phyloP scores from a whole-genome alignment of 805 yeast genomes.

The Kodamaea neixiangensis region DNA sequence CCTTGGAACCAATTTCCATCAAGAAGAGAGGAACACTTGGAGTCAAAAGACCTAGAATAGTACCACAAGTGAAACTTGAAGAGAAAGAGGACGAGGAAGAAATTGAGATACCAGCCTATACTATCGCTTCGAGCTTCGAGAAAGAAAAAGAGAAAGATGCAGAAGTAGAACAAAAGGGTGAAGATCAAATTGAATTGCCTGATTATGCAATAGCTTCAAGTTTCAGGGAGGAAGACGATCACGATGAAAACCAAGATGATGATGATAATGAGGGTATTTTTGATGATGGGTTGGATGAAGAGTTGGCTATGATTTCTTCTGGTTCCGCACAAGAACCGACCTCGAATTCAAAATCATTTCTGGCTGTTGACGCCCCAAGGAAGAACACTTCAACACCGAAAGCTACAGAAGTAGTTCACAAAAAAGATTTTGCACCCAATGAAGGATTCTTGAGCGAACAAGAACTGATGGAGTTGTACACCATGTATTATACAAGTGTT shows the following conservation, averaged over 20 bases:
- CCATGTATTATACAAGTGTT: constrained; percentile 30
- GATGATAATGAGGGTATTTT: constrained; percentile 14
- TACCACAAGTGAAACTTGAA: background rate
- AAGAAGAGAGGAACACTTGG: constrained; percentile 18
- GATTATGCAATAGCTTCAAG: background rate
- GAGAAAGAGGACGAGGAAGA: constrained; percentile 11
- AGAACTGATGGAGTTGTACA: constrained; percentile 42
- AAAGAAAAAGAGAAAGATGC: background rate
- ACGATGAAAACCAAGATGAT: background rate
- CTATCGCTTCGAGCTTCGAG: background rate
- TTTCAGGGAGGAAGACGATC: background rate
- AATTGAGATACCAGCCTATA: constrained; percentile 10
- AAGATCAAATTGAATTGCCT: background rate
- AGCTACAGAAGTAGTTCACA: constrained; percentile 12
- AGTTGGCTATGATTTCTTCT: constrained; percentile 16
- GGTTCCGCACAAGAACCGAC: background rate
- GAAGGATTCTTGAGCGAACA: constrained; percentile 45
- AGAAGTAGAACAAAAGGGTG: background rate
- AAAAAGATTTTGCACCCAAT: constrained; percentile 19
- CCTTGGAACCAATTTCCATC: background rate
- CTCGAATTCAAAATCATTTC: background rate
- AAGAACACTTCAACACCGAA: background rate
- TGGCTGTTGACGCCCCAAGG: background rate
- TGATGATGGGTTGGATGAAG: constrained; percentile 29
- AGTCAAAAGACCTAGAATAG: constrained; percentile 14